A percentile compares a stretch with the other conserved stretches of the same genome.
phyloP scores from a whole-genome alignment of 495 filamentous ascomycete genomes.

The Aspergillus haitiensis region DNA sequence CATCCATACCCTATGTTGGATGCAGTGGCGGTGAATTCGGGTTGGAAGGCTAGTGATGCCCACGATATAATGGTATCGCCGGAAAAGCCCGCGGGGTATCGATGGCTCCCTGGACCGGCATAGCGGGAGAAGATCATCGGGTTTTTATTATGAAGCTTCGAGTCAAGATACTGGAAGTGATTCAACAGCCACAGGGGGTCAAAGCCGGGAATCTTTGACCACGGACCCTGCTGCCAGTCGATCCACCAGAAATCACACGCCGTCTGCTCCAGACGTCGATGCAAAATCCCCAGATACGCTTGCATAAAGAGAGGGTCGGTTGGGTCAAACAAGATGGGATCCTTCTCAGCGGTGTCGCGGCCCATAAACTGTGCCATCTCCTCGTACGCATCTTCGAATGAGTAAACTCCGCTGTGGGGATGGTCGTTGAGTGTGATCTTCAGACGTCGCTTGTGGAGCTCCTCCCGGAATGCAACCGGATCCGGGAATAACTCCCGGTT shows the following conservation, averaged over 20 bases:
- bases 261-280: conserved; percentile 48
- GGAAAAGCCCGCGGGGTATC: conserved; percentile 63
- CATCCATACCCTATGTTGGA: conserved; percentile 65
- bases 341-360: conserved; percentile 43
- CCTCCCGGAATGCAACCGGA: conserved; percentile 42
- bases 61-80: conserved; percentile 58
- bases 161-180: conserved; percentile 59
- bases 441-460: conserved; percentile 46
- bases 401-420: conserved; percentile 54
- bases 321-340: conserved; percentile 56
- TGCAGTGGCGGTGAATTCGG: conserved; percentile 61
- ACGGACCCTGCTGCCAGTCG: conserved; percentile 61
- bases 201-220: conserved; percentile 52
- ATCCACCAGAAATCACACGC: conserved; percentile 63
- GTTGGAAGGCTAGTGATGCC: conserved; percentile 58
- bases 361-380: conserved; percentile 49
- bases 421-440: conserved; percentile 58
- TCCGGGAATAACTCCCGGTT: conserved; percentile 56
- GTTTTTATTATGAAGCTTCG: conserved; percentile 28
- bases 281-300: conserved; percentile 58
- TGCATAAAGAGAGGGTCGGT: conserved; percentile 52
- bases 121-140: conserved; percentile 54
- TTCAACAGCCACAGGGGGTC: conserved; percentile 65
- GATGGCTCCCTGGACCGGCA: conserved; percentile 57
- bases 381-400: conserved; percentile 53